Base-by-base conservation (phyloP, 495 filamentous ascomycete species). In the Hypoxylon trugodes region DNA sequence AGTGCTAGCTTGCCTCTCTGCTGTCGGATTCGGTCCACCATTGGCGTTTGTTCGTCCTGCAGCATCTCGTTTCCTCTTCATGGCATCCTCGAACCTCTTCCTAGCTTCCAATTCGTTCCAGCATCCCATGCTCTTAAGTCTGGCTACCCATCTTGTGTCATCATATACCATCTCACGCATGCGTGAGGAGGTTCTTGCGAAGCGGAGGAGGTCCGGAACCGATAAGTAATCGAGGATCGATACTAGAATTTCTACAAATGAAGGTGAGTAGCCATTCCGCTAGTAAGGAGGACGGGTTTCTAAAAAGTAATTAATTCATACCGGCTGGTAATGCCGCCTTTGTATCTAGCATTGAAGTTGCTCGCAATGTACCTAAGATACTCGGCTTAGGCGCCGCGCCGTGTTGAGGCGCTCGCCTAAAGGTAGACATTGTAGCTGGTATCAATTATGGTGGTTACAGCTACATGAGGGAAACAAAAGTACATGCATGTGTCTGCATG, bases 151-250 rank as follows among this genome's bases (percentile, higher is more conserved):
- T 77, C 94, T 84, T 15, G 92, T 90, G 73, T 99, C 95, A 81
- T 99, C 96, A 77, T 98, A 98, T 8, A 96, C 96, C 93, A 99
- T 99, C 74, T 99, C 95, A 65, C 89, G 89, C 83, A 96, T 87
- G 40, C 92, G 90, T 73, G 86, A 89, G 50, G 92, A 97, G 24
- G 90, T 89, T 24, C 89, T 87, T n/a, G 95, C 95, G 72, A 90
- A 93, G 49, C 87, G 86, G 59, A 97, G 81, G 36, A 95, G 87
- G 68, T 96, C 94, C 52, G 88, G 78, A 32, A 96, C 82, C 25
- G 92, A 87, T 58, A 97, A 85, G 76, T 93, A 91, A 72, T 97
- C 92, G 71, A 98, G 84, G 63, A 98, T 93, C 12, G 85, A 84
- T 15, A 90, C 87, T 59, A 98, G 84, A 65, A 98, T 93, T 78